phyloP scores from a whole-genome alignment of 352 stramenopile genomes.

The Halophytophthora batemanensis region DNA sequence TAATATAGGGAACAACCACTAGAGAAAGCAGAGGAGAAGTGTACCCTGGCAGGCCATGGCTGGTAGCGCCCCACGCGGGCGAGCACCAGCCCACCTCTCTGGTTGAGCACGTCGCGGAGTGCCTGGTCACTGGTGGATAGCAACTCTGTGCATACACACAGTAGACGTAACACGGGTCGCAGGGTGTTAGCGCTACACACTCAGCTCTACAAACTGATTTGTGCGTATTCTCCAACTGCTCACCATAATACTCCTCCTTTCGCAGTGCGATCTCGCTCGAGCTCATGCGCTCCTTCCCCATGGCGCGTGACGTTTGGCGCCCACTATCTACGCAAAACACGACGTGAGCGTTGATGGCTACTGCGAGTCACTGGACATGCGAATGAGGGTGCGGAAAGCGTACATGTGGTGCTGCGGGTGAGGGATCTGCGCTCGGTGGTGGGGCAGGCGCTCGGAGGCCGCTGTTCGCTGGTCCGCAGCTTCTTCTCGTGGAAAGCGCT shows the following conservation, averaged over 20 bases:
- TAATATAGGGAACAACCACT: not conserved
- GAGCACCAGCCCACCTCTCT: slow-evolving; percentile 73
- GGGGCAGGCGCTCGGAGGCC: no score
- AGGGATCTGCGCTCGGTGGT: no score
- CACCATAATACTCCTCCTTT: slow-evolving; percentile 60
- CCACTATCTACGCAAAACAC: not conserved
- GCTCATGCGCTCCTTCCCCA: slow-evolving; percentile 41
- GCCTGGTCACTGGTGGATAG: slow-evolving; percentile 49
- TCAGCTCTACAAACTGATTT: not conserved
- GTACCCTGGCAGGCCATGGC: slow-evolving; percentile 78
- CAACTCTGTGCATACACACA: slow-evolving; percentile 38
- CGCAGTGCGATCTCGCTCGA: slow-evolving; percentile 35
- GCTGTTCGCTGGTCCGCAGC: no score
- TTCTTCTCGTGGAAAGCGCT: no score
- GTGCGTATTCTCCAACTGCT: not conserved
- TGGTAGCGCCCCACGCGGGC: slow-evolving; percentile 77
- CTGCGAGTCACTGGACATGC: no score
- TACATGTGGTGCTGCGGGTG: no score
- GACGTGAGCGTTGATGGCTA: not conserved
- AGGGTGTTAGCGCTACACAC: not conserved
- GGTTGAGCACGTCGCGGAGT: slow-evolving; percentile 68
- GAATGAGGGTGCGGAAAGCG: no score
- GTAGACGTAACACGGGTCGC: not conserved
- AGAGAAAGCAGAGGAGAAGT: not conserved
- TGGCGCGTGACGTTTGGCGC: slow-evolving; percentile 11